phyloP scores from a whole-genome alignment of 1,284 basidiomycete genomes.

The Afroboletus lepidellus region DNA sequence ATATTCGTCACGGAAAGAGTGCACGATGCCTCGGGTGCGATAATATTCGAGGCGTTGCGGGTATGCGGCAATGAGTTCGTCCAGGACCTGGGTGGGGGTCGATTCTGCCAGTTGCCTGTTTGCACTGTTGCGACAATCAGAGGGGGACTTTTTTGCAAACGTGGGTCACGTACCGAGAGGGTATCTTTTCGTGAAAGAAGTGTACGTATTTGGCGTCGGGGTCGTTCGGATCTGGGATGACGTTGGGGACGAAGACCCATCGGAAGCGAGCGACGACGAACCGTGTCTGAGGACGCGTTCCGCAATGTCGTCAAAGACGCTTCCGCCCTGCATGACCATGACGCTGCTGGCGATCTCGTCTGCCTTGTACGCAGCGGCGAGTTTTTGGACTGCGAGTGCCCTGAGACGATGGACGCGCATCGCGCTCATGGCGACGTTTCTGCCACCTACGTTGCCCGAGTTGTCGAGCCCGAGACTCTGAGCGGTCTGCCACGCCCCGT shows the following conservation, averaged over 20 bases:
- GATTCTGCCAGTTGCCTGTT: constrained; percentile 77
- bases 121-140: constrained; percentile 22
- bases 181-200: constrained; percentile 89
- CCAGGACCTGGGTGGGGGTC: constrained; percentile 67
- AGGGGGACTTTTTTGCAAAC: constrained; percentile 3
- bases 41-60: constrained; percentile 78
- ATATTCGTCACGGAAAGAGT: constrained; percentile 82
- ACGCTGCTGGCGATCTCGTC: constrained; percentile 87
- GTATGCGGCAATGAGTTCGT: constrained; percentile 66
- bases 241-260: background rate
- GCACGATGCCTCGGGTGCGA: constrained; percentile 79
- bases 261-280: constrained; percentile 24
- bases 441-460: constrained; percentile 45
- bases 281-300: constrained; percentile 75
- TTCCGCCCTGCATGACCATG: constrained; percentile 88
- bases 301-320: constrained; percentile 82
- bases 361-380: constrained; percentile 75
- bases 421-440: constrained; percentile 78
- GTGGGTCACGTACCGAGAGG: constrained; percentile 61
- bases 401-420: constrained; percentile 74
- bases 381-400: constrained; percentile 75
- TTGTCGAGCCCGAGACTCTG: constrained; percentile 60
- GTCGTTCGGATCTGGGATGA: constrained; percentile 62
- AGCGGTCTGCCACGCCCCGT: constrained; percentile 55
- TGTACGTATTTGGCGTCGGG: constrained; percentile 80